Evolutionary conservation across 768 basidiomycete species (phyloP).

Genomic region (Suillus placidus): DNA sequence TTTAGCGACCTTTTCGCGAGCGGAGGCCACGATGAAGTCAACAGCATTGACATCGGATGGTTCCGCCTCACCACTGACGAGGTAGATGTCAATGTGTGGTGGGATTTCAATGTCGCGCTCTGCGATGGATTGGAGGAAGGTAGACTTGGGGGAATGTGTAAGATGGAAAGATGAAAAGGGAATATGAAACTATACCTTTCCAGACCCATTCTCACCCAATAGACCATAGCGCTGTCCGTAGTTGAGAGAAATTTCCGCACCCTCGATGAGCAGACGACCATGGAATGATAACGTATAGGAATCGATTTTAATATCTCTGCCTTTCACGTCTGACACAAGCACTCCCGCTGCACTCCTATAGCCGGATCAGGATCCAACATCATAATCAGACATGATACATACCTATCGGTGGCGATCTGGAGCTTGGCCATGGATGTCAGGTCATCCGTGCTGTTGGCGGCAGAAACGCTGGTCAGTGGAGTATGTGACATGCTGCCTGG

Average conservation of each 20-base stretch:
- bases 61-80: constrained; percentile 94
- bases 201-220: constrained; percentile 97
- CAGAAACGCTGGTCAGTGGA: constrained; percentile 81
- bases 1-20: constrained; percentile 88
- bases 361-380: constrained; percentile 13
- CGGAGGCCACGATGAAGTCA: constrained; percentile 94
- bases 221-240: constrained; percentile 95
- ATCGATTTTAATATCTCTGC: constrained; percentile 97
- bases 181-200: constrained; percentile 66
- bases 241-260: constrained; percentile 72
- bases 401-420: constrained; percentile 89
- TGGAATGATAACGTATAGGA: constrained; percentile 96
- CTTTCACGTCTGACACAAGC: constrained; percentile 87
- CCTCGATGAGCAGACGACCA: constrained; percentile 78
- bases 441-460: constrained; percentile 80
- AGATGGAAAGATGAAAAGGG: constrained; percentile 10
- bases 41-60: constrained; percentile 95
- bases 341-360: constrained; percentile 88
- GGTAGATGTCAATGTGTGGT: constrained; percentile 94
- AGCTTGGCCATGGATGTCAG: constrained; percentile 87
- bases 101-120: constrained; percentile 96
- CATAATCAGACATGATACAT: constrained; percentile 12
- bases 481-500: constrained; percentile 70
- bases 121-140: constrained; percentile 93
- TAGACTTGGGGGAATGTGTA: constrained; percentile 60